Evolutionary conservation across 2,329 filamentous ascomycete species (phyloP), one percentile per base, ranked within the genome.

Genomic region (Lachnellula willkommii): DNA sequence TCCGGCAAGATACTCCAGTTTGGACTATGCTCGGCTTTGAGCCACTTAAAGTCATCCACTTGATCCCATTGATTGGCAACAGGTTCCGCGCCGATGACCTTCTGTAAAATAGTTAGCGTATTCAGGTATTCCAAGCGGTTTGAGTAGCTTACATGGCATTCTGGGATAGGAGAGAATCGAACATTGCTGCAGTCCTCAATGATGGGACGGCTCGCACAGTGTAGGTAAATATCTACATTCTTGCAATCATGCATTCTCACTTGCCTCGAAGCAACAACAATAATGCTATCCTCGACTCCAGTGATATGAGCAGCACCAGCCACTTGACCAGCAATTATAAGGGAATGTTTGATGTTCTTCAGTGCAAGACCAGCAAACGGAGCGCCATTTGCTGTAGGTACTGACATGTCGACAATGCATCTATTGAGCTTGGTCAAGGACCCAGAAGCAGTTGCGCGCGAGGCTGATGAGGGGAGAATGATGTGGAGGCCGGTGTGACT

Each of bases 21-120:
- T 2, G 94, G 94, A 68, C 90, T 96, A 32, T 83, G 83, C 56
- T 89, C 90, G 15, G 82, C 79, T 71, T 92, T 95, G 60, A 96
- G 80, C 94, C 94, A 97, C 73, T 95, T 95, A 78, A 99, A 99
- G 71, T 99, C 94, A 70, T 97, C 90, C 15, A 97, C 89, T 66
- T 94, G 84, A 64, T 92, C 81, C 90, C 90, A 99, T 65, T 88
- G 82, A 69, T 95, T 93, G 56, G 73, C 73, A 3, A 67, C 62
- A 1, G 64, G 53, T 8, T 70, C 64, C 22, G 61, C 62, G 12
- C 59, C 46, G 17, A 52, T 22, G 53, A 69, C 64, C 46, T 60
- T 62, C 66, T 69, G 51, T n/a, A 45, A 12, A 32, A 46, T 42
- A 15, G 32, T 63, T 47, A 66, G 55, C 49, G 45, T 24, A 37